phyloP scores from a whole-genome alignment of 1,139 yeast species.

The Candida glucosophila region DNA sequence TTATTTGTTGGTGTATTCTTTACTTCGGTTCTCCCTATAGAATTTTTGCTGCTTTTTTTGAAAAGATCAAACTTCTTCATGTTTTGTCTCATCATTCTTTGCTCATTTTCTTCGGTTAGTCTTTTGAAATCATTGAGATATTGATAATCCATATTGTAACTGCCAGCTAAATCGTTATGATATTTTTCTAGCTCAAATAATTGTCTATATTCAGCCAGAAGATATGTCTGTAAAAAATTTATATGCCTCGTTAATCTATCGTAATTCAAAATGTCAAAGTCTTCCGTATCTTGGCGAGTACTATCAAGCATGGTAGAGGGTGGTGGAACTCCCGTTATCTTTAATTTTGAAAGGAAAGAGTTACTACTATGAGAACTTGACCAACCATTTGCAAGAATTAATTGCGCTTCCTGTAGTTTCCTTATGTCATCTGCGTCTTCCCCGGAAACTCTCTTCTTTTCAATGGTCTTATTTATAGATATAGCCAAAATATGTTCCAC shows the following conservation, averaged over 20 bases:
- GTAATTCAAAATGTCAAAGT: conserved; percentile 21
- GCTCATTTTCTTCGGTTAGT: conserved; percentile 6
- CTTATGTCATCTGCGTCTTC: conserved; percentile 7
- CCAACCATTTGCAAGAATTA: conserved; percentile 24
- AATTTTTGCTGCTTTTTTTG: too few species aligned
- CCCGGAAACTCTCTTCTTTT: conserved; percentile 14
- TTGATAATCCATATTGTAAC: conserved; percentile 22
- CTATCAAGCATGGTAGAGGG: conserved; percentile 11
- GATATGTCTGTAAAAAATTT: conserved; percentile 26
- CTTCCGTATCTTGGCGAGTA: conserved; percentile 9
- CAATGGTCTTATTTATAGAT: conserved; percentile 22
- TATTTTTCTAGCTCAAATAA: conserved; percentile 24
- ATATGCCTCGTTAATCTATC: conserved; percentile 24
- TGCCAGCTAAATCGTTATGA: conserved; percentile 14
- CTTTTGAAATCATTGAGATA: conserved; percentile 22
- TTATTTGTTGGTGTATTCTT: conserved; percentile 1
- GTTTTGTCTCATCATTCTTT: conserved; percentile 7
- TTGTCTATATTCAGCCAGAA: conserved; percentile 36
- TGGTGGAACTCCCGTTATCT: conserved; percentile 28
- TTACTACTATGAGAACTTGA: conserved; percentile 12
- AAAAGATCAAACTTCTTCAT: too few species aligned
- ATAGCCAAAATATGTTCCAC: conserved; percentile 22
- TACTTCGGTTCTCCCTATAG: too few species aligned
- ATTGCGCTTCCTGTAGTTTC: conserved; percentile 19
- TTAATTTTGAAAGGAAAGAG: conserved; percentile 26